phyloP scores from a whole-genome alignment of 768 basidiomycete species.

The Amanita subjunquillea region DNA sequence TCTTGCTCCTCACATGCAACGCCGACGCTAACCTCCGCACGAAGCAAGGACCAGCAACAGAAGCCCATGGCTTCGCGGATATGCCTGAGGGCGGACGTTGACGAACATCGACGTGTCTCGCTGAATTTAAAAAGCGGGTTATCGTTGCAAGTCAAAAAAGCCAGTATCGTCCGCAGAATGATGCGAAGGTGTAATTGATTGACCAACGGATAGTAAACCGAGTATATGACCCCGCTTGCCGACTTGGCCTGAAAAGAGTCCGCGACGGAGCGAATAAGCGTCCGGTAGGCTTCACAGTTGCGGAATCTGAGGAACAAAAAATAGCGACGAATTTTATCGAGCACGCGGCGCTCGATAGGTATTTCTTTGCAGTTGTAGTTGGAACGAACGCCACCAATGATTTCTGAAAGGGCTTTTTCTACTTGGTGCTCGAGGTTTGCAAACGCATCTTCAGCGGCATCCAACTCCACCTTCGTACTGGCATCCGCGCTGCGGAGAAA shows the following conservation, averaged over 20 bases:
- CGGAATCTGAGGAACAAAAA: slow-evolving; percentile 47
- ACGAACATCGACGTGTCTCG: neutral
- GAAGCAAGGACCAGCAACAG: slow-evolving; percentile 8
- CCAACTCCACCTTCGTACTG: slow-evolving; percentile 24
- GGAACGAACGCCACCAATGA: neutral
- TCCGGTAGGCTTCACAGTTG: slow-evolving; percentile 37
- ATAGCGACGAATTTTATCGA: slow-evolving; percentile 34
- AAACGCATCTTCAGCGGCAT: slow-evolving; percentile 31
- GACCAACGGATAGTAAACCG: slow-evolving; percentile 20
- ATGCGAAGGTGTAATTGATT: slow-evolving; percentile 19
- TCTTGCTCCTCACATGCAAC: slow-evolving; percentile 44
- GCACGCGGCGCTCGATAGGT: slow-evolving; percentile 16
- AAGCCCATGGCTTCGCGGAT: neutral
- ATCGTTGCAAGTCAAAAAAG: slow-evolving; percentile 8
- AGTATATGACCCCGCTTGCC: slow-evolving; percentile 14
- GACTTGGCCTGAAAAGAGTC: slow-evolving; percentile 12
- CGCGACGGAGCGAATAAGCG: slow-evolving; percentile 23
- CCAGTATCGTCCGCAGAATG: slow-evolving; percentile 20
- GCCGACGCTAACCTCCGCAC: slow-evolving; percentile 44
- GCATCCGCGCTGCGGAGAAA: neutral
- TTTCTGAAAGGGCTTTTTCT: slow-evolving; percentile 15
- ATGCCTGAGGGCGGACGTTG: neutral
- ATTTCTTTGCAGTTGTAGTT: slow-evolving; percentile 12
- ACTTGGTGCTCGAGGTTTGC: slow-evolving; percentile 29
- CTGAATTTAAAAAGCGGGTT: neutral